Conservation (phyloP, 2,329 filamentous ascomycete species). For the Calycina marina region DNA sequence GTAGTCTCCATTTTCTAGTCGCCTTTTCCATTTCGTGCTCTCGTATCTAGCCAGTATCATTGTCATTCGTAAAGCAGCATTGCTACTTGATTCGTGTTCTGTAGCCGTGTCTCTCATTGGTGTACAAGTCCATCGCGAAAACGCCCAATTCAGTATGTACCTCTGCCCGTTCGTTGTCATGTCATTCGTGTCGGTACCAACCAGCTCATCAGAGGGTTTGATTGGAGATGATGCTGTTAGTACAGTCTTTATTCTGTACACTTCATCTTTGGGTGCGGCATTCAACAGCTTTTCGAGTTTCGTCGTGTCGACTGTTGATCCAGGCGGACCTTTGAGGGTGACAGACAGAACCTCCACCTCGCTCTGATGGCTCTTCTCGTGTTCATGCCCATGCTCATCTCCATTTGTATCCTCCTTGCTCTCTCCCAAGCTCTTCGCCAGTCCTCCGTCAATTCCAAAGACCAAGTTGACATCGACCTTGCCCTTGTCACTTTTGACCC, state of each 20-base stretch:
- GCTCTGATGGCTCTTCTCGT: constrained; percentile 45
- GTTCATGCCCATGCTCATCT: constrained; percentile 17
- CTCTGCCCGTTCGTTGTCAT: constrained; percentile 27
- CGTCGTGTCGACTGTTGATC: constrained; percentile 35
- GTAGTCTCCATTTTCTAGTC: constrained; percentile 43
- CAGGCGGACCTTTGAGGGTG: constrained; percentile 37
- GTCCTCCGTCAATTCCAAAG: constrained; percentile 74
- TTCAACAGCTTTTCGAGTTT: constrained; percentile 54
- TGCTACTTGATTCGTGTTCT: constrained; percentile 40
- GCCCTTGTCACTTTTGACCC: constrained; percentile 74
- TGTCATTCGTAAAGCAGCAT: constrained; percentile 53
- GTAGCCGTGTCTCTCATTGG: constrained; percentile 30
- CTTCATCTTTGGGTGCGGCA: constrained; percentile 75
- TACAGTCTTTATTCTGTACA: constrained; percentile 83
- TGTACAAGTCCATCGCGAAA: constrained; percentile 88
- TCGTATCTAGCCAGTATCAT: constrained; percentile 61
- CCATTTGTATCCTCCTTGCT: constrained; percentile 33
- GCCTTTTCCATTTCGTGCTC: constrained; percentile 64
- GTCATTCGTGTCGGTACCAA: constrained; percentile 19
- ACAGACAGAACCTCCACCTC: constrained; percentile 88
- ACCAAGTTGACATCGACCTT: constrained; percentile 65
- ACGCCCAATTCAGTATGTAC: constrained; percentile 97
- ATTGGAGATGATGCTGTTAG: constrained; percentile 33
- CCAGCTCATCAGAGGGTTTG: constrained; percentile 34
- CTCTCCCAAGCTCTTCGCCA: constrained; percentile 43